Evolutionary conservation across 2,329 filamentous ascomycete species (phyloP), one percentile per base, ranked within the genome.

Genomic region (Harringtonia aguacate): DNA sequence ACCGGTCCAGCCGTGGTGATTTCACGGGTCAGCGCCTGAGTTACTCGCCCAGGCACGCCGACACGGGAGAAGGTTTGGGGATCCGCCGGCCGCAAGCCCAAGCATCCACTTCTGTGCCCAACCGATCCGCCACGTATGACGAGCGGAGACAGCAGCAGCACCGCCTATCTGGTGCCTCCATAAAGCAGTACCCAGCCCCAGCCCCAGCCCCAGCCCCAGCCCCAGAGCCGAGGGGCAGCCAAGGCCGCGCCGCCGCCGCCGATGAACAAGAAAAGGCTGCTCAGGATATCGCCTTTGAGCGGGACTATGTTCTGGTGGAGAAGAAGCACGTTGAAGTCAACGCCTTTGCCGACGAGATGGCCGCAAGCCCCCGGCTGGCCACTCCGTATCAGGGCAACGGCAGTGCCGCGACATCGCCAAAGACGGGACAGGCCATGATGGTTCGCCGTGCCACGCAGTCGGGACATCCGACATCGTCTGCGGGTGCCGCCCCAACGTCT

Each of bases 301-400:
- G 90, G 51, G 92, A 97, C 52, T 98, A 97, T 55, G 90, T 98
- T 18, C 73, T 97, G 22, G 86, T 98, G 13, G 92, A 98, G 66
- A 95, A 95, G 67, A 81, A 84, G 51, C 84, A 88, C 18, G 89
- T 98, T 12, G 90, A 97, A 61, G 90, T 98, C 41, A 97, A 98
- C 60, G 92, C 92, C 3, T 84, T 98, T 56, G 92, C 92, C 20
- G 92, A 98, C 61, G 90, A 97, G 63, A 70, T 98, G 58, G 89
- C 87, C 36, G 84, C 88, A 42, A 90, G 85, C 56, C 84, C 85
- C 39, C 79, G 79, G 40, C 64, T 80, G 20, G 72, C 76, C 51
- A 64, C 70, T 47, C 60, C 72, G 51, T 49, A 48, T 33, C 48
- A 50, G 2, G 41, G 36, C 10, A 61, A 69, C 46, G 62, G 43